Evolutionary conservation across 495 filamentous ascomycete species (phyloP).

Genomic region (Cercophora samala): DNA sequence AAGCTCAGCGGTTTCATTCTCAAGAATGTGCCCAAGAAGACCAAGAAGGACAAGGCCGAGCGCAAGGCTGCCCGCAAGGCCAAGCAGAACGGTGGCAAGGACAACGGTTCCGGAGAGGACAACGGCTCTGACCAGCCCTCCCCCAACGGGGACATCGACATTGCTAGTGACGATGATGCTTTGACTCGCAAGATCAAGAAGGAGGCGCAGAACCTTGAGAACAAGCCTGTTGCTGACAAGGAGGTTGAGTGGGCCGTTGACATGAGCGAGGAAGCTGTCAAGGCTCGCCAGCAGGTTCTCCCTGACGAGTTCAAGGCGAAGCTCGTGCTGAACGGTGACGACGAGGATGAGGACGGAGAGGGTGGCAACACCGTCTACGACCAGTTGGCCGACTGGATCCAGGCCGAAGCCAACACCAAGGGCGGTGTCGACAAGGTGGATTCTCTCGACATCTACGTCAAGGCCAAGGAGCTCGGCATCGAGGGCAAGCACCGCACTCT

Average conservation of each 20-base stretch:
- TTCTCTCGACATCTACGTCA: conserved; percentile 88
- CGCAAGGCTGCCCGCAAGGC: conserved; percentile 83
- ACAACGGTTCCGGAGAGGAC: conserved; percentile 57
- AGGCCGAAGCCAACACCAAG: conserved; percentile 65
- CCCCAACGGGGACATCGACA: conserved; percentile 58
- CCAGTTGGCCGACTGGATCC: conserved; percentile 89
- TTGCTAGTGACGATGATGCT: conserved; percentile 87
- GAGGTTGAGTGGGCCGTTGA: conserved; percentile 95
- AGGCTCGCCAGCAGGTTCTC: conserved; percentile 85
- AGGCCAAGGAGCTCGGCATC: conserved; percentile 94
- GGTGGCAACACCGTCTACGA: conserved; percentile 80
- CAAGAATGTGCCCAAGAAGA: conserved; percentile 85
- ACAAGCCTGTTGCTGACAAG: conserved; percentile 55
- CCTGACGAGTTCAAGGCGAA: conserved; percentile 88
- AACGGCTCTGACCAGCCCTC: conserved; percentile 74
- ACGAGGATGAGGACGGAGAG: conserved; percentile 80
- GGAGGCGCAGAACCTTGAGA: conserved; percentile 71
- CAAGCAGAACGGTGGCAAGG: conserved; percentile 67
- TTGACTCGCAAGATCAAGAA: conserved; percentile 85
- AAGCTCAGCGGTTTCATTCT: conserved; percentile 97
- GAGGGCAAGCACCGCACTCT: conserved; percentile 92
- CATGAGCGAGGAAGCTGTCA: conserved; percentile 90
- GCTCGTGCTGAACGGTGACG: conserved; percentile 80
- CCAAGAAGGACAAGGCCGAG: conserved; percentile 92
- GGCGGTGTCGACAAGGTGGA: conserved; percentile 71